Base-by-base conservation (phyloP, 1,284 basidiomycete species). In the Leccinum pachyderme region DNA sequence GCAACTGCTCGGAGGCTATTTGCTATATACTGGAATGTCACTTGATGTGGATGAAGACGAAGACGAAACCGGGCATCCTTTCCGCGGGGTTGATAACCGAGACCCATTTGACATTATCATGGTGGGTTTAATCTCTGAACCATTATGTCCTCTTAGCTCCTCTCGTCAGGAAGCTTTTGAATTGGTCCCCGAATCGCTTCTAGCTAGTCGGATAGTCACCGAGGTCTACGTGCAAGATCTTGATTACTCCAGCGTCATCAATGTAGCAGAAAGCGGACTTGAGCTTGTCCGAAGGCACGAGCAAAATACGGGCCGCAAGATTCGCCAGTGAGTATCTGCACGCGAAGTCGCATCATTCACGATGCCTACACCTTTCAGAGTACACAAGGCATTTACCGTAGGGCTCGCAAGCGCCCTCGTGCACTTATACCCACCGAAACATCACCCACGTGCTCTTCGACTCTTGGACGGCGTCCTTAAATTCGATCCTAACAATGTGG, bases 351-450 rank as follows among this genome's bases (percentile, higher is more conserved):
- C 15, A 8, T 22, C 6, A 25, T 45, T 24, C 27, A n/a, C 15
- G 31, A 22, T 15, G 50, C 47, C 57, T 33, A 41, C 51, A 57
- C 22, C n/a, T 35, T 47, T 44, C 61, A 89, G 87, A 55, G 79
- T 80, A 24, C 76, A 75, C 37, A 80, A 80, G 51, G 81, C 80
- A 2, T 82, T 94, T 66, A 83, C 89, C 52, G 75, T 82, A 7
- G 75, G 79, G 6, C 77, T 94, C 12, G 83, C 84, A 1, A 86
- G 81, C 0, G 87, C 91, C 4, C 79, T 97, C 15, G 90, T 95
- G 1, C 89, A 97, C 61, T 79, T 91, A 52, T 92, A 86, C 71
- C 86, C 95, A 9, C 96, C 96, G 0, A 94, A 95, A 65, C 87
- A 98, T 64, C 96, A 99, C 68, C 64, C 76, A 12, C 84, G 87